phyloP scores from a whole-genome alignment of 345 rosid species.

The Mangifera indica region DNA sequence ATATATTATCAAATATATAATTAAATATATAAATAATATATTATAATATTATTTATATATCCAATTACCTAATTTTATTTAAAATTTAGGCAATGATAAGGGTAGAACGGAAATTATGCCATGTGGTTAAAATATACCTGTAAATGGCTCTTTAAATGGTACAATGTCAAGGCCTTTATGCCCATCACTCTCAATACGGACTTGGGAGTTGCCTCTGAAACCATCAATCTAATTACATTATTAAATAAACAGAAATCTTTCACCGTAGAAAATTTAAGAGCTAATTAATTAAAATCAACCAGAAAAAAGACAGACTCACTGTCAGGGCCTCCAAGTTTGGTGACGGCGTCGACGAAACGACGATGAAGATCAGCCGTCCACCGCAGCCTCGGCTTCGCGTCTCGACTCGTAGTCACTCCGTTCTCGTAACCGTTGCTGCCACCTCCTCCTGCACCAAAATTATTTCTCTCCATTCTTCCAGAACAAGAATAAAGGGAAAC shows the following conservation, averaged over 20 bases:
- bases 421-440: conserved; percentile 40
- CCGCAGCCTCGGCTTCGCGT: conserved; percentile 76
- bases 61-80: no score
- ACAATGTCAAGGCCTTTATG: conserved; percentile 82
- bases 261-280: no score
- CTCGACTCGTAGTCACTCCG: conserved; percentile 78
- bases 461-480: conserved; percentile 43
- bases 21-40: no score
- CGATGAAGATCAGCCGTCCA: conserved; percentile 73
- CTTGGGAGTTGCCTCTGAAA: conserved; percentile 88
- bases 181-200: conserved; percentile 86
- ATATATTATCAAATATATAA: no score
- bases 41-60: no score
- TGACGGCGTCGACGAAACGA: conserved; percentile 65
- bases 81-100: no score
- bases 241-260: no score
- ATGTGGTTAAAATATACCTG: conserved; percentile 49
- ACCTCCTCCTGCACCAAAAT: conserved; percentile 29
- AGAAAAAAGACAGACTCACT: conserved; percentile 31
- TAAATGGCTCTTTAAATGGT: conserved; percentile 90
- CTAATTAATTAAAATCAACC: no score
- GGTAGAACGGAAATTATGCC: neutral
- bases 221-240: neutral
- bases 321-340: conserved; percentile 70
- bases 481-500: no score